Base-by-base conservation (phyloP, 139 green algal genomes). In the Zygnema circumcarinatum region DNA sequence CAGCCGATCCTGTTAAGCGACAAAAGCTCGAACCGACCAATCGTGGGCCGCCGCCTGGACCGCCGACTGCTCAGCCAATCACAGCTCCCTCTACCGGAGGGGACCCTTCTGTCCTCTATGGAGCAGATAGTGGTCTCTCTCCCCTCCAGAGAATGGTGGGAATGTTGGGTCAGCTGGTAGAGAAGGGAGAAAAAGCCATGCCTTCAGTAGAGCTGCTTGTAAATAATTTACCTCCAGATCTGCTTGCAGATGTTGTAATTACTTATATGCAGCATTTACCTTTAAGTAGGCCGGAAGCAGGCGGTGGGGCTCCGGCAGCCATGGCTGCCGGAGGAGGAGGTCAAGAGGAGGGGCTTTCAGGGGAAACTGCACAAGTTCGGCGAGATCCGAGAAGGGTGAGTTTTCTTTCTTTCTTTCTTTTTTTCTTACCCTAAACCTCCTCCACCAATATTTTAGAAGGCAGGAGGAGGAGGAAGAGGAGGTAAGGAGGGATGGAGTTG, bases 251-350 rank as follows among this genome's bases (percentile, higher is more conserved):
- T 69, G 36, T 86, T 2, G 80, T 86, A 41, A 86, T 86, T 47
- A 40, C 52, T 7, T 81, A 68, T 69, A 86, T 86, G 80, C 80
- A 86, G 54, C 80, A 86, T 69, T 69, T 86, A 35, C 76, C 76
- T 31, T 22, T 36, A 33, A 38, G 7, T 62, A 7, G 47, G 16
- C 47, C 47, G 7, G 47, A 62, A 25, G 7, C 47, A 16, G 47
- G 7, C 7, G 47, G 47, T 25, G 7, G 7, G 47, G 7, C 47
- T 62, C 7, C 47, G 7, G 16, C 7, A 25, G 47, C 16, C 47
- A 62, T 62, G 47, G 7, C 47, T 62, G 16, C 47, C 47, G 47
- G 16, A 25, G 47, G 7, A 7, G 16, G 7, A 62, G 47, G 47
- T 25, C 7, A 16, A 16, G 7, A 7, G 16, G 47, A 7, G 47